Evolutionary conservation across 345 rosid genomes (phyloP).

Genomic region (Gossypium longicalyx): DNA sequence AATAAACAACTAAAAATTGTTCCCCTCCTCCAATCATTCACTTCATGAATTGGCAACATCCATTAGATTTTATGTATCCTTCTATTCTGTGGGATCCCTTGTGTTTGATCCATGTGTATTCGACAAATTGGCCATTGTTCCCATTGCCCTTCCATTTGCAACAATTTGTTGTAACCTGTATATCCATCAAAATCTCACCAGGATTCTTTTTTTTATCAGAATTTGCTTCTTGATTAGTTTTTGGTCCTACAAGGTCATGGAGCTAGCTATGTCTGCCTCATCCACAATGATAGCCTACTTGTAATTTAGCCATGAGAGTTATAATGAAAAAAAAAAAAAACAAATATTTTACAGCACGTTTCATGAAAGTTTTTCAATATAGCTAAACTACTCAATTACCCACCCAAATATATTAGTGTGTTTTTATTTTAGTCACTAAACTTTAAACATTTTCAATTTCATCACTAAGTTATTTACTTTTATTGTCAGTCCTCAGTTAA

Average conservation of each 20-base stretch:
- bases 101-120: conserved; percentile 9
- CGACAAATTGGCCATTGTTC: background rate
- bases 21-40: conserved; percentile 43
- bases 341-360: too few species aligned
- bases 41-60: conserved; percentile 50
- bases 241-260: conserved; percentile 19
- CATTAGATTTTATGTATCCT: conserved; percentile 29
- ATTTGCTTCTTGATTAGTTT: conserved; percentile 6
- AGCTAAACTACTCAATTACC: too few species aligned
- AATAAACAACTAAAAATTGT: background rate
- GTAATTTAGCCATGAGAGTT: background rate
- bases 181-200: conserved; percentile 4
- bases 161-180: conserved; percentile 16
- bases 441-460: too few species aligned
- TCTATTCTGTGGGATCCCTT: conserved; percentile 26
- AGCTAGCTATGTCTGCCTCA: background rate
- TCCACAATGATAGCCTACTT: background rate
- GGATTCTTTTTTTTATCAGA: conserved; percentile 17
- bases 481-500: too few species aligned
- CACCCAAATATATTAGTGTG: too few species aligned
- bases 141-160: background rate
- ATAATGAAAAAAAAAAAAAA: too few species aligned
- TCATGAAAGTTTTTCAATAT: too few species aligned
- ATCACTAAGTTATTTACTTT: too few species aligned
- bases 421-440: too few species aligned